Base-by-base conservation (phyloP, 2,329 filamentous ascomycete species). In the Cercospora sp. region DNA sequence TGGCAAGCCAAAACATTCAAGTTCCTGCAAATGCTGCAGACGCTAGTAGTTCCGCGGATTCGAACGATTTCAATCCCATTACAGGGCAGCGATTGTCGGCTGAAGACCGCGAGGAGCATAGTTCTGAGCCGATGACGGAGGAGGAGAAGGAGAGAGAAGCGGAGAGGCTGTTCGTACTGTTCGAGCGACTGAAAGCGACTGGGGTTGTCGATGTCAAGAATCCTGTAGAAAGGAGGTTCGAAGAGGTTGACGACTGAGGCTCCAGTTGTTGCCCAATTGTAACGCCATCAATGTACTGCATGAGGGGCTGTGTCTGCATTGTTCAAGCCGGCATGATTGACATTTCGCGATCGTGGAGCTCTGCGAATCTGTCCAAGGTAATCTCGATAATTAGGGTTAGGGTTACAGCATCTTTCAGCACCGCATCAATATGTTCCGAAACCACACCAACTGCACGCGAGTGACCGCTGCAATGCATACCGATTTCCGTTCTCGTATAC, bases 91-190 rank as follows among this genome's bases (percentile, higher is more conserved):
- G 90, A 70, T 69, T 73, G 58, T 70, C 67, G 64, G 75, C 75
- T 1, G 77, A 79, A 64, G 69, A 72, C 6, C 57, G 63, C 10
- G 91, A 94, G 79, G 85, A 83, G 64, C 80, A 82, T 6, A 82
- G 87, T 6, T 81, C 87, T 3, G 87, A 88, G 1, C 87, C 91
- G 60, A 97, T 98, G 94, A 95, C 91, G 0, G 84, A 91, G 58
- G 93, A 94, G 72, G 94, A 98, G 81, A 97, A 94, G 79, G 92
- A 97, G 79, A 85, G 91, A 67, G 95, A 99, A 77, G 94, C 94
- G 0, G 94, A 97, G 79, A 87, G 89, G 66, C 80, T 97, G 0
- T 97, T 96, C 81, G 93, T 97, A 12, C 82, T 97, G 3, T 97
- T 97, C 80, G 93, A 97, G 80, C 86, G 87, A 69, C 81, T 95